These are phyloP conservation scores for Penicillium parvum DNA, from an alignment of 495 filamentous ascomycete genomes.

Conservation along the genomic window DNA sequence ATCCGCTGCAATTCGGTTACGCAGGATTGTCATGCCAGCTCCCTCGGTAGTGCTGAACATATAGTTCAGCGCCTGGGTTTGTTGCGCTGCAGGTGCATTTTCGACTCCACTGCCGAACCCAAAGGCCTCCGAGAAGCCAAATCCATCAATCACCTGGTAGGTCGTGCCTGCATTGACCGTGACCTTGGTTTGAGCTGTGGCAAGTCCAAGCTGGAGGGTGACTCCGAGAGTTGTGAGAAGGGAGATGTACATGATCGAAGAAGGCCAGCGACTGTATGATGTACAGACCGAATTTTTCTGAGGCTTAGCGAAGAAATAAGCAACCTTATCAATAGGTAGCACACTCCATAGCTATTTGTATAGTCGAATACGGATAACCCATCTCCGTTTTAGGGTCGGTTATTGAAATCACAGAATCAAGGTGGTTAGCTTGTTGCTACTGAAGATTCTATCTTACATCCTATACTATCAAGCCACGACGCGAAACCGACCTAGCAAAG, in stretches of 20 bases:
- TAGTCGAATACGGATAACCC: too few species aligned
- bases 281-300: not conserved
- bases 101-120: not conserved
- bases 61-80: slow-evolving; percentile 1
- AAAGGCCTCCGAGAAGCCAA: slow-evolving; percentile 3
- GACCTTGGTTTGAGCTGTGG: not conserved
- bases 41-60: slow-evolving; percentile 1
- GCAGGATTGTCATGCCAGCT: slow-evolving; percentile 4
- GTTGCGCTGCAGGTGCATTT: slow-evolving; percentile 3
- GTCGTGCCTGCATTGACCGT: not conserved
- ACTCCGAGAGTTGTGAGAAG: not conserved
- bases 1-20: slow-evolving; percentile 1
- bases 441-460: too few species aligned
- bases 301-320: too few species aligned
- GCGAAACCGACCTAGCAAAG: too few species aligned
- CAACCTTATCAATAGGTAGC: too few species aligned
- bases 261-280: not conserved
- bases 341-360: too few species aligned
- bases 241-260: not conserved
- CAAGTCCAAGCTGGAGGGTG: slow-evolving; percentile 1
- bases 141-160: slow-evolving; percentile 2
- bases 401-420: too few species aligned
- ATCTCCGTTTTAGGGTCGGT: too few species aligned
- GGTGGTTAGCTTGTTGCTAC: too few species aligned
- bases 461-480: too few species aligned